These are phyloP conservation scores for Sechiopsis laciniata DNA, from an alignment of 306 rosid species.

Conservation along the genomic window DNA sequence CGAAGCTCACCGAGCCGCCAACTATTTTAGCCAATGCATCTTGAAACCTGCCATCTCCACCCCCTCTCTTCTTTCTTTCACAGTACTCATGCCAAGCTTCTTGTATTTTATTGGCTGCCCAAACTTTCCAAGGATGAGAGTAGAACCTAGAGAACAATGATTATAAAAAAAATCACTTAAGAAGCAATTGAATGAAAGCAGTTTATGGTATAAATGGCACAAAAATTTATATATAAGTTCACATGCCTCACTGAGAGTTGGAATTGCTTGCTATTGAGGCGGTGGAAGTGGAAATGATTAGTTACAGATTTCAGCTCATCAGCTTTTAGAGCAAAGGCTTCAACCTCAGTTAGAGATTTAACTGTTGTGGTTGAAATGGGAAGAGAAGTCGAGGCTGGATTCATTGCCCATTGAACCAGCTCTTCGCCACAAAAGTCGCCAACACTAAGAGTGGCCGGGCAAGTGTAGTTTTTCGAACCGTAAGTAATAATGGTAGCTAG, in stretches of 20 bases:
- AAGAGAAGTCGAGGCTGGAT: conserved; percentile 51
- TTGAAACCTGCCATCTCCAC: conserved; percentile 44
- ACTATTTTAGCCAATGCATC: conserved; percentile 34
- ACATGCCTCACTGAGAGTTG: conserved; percentile 67
- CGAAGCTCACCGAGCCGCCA: conserved; percentile 38
- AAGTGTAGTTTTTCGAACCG: conserved; percentile 69
- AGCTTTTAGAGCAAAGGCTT: conserved; percentile 74
- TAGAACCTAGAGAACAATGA: conserved; percentile 42
- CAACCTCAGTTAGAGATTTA: conserved; percentile 61
- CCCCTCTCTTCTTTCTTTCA: conserved; percentile 47
- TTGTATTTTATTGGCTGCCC: conserved; percentile 69
- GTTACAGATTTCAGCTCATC: conserved; percentile 68
- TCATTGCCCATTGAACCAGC: conserved; percentile 90
- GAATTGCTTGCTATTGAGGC: conserved; percentile 55
- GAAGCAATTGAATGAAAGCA: neutral
- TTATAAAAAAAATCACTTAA: neutral
- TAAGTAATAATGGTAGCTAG: conserved; percentile 51
- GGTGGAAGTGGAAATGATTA: conserved; percentile 47
- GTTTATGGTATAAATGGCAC: neutral
- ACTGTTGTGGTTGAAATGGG: conserved; percentile 79
- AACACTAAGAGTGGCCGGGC: conserved; percentile 42
- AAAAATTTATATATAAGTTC: too few species aligned
- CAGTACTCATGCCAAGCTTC: conserved; percentile 58
- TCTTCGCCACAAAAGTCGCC: conserved; percentile 97
- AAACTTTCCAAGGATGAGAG: conserved; percentile 72